A percentile compares a stretch with the other conserved stretches of the same genome.
Evolutionary conservation across 371 early-diverging fungal genomes (phyloP).

Genomic region (Thermomucor indicae-seudaticae): DNA sequence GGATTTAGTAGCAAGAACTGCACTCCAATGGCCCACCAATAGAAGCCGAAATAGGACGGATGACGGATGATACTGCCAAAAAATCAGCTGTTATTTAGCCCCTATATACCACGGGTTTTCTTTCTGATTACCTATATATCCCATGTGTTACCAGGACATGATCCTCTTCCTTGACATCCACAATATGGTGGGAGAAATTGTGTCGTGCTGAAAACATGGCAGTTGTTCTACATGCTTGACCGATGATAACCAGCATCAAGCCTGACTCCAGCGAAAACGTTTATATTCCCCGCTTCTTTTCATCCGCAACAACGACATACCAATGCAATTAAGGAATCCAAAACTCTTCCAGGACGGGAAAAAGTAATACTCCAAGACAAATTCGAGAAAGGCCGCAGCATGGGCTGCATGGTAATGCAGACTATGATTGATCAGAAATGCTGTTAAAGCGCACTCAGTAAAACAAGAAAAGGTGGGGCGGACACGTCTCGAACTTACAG

Average conservation of each 20-base stretch:
- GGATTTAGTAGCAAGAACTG: slow-evolving; percentile 76
- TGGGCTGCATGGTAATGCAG: slow-evolving; percentile 71
- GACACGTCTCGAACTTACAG: slow-evolving; percentile 42
- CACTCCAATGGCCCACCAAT: slow-evolving; percentile 76
- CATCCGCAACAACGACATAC: slow-evolving; percentile 20
- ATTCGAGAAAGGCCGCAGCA: slow-evolving; percentile 64
- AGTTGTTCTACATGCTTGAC: slow-evolving; percentile 65
- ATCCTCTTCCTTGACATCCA: slow-evolving; percentile 52
- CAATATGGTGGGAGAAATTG: slow-evolving; percentile 80
- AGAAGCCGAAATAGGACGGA: slow-evolving; percentile 90
- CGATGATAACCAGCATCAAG: slow-evolving; percentile 50
- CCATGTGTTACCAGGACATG: slow-evolving; percentile 78
- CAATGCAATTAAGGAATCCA: slow-evolving; percentile 49
- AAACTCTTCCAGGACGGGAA: slow-evolving; percentile 60
- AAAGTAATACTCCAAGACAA: slow-evolving; percentile 59
- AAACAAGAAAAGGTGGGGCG: not conserved
- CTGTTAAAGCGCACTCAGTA: slow-evolving; percentile 25
- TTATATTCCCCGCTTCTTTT: not conserved
- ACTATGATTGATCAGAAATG: slow-evolving; percentile 77
- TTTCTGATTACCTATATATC: slow-evolving; percentile 59
- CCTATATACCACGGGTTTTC: no score
- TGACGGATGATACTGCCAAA: slow-evolving; percentile 64
- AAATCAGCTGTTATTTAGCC: not conserved
- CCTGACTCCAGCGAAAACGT: slow-evolving; percentile 38
- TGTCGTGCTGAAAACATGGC: slow-evolving; percentile 80